These are phyloP conservation scores for Neostapfia colusana DNA, from an alignment of 176 grass and related monocot genomes.

Conservation along the genomic window DNA sequence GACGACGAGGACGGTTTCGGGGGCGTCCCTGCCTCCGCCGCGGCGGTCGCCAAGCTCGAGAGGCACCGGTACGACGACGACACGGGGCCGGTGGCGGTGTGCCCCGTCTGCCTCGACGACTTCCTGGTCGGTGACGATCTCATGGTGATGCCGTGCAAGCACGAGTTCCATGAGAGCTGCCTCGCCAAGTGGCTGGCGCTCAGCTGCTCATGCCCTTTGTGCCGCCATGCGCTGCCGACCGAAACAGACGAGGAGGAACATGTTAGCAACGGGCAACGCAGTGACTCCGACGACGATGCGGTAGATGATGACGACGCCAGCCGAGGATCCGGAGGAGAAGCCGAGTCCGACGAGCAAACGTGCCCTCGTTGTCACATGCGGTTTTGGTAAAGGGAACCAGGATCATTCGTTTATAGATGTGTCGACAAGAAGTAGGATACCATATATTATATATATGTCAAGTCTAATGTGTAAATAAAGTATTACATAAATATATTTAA, in stretches of 20 bases:
- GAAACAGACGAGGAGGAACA: neutral
- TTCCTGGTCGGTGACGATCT: neutral
- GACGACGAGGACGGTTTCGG: neutral
- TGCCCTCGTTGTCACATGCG: too few species aligned
- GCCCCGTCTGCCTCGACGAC: neutral
- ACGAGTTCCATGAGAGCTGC: neutral
- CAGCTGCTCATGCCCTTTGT: neutral
- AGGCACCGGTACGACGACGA: neutral
- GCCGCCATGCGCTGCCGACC: neutral
- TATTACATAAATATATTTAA: too few species aligned
- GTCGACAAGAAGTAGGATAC: too few species aligned
- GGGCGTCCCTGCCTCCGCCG: neutral
- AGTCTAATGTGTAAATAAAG: too few species aligned
- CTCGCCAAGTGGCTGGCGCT: neutral
- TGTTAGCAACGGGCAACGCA: too few species aligned
- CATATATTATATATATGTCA: too few species aligned
- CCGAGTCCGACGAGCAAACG: too few species aligned
- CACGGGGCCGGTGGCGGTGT: neutral
- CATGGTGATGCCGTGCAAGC: neutral
- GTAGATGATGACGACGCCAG: too few species aligned
- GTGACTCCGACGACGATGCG: too few species aligned
- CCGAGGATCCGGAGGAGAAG: too few species aligned
- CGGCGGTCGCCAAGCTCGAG: neutral
- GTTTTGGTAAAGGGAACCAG: too few species aligned
- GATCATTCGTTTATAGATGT: too few species aligned